Evolutionary conservation across 805 yeast genomes (phyloP).

Genomic region (Wickerhamiella australiensis): DNA sequence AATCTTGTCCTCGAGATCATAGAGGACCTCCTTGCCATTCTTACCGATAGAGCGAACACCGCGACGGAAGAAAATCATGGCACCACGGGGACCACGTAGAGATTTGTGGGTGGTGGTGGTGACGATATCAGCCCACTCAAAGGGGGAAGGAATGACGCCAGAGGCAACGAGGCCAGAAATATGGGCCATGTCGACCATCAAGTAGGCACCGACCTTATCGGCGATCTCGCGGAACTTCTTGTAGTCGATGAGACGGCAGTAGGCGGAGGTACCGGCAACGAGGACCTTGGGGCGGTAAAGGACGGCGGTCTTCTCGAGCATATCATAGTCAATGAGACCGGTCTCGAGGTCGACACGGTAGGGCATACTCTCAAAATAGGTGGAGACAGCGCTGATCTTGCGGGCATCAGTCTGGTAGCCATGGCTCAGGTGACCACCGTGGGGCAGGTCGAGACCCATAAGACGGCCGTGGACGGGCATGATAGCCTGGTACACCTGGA

Average conservation of each 20-base stretch:
- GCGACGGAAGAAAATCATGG: conserved; percentile 97
- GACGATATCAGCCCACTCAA: conserved; percentile 93
- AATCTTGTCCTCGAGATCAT: conserved; percentile 88
- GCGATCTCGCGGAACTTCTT: conserved; percentile 93
- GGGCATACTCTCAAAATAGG: conserved; percentile 97
- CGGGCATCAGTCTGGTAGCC: conserved; percentile 93
- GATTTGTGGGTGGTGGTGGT: conserved; percentile 99
- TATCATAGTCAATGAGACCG: conserved; percentile 92
- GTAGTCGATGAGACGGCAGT: conserved; percentile 93
- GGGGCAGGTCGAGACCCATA: conserved; percentile 97
- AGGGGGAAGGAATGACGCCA: conserved; percentile 90
- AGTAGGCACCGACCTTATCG: conserved; percentile 92
- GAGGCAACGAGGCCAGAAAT: conserved; percentile 94
- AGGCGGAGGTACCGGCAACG: conserved; percentile 97
- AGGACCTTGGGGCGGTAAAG: conserved; percentile 91
- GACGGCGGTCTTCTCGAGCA: conserved; percentile 78
- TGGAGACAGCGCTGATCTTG: conserved; percentile 90
- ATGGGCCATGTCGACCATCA: conserved; percentile 97
- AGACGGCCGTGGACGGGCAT: conserved; percentile 92
- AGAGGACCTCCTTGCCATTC: conserved; percentile 81
- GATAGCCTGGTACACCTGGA: conserved; percentile 90
- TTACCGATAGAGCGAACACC: conserved; percentile 83
- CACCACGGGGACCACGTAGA: conserved; percentile 98
- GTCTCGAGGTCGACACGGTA: conserved; percentile 87
- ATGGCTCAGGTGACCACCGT: conserved; percentile 97